A percentile compares a stretch with the other conserved stretches of the same genome.
These are phyloP conservation scores for Mycena sanguinolenta DNA, from an alignment of 768 basidiomycete genomes.

Conservation along the genomic window DNA sequence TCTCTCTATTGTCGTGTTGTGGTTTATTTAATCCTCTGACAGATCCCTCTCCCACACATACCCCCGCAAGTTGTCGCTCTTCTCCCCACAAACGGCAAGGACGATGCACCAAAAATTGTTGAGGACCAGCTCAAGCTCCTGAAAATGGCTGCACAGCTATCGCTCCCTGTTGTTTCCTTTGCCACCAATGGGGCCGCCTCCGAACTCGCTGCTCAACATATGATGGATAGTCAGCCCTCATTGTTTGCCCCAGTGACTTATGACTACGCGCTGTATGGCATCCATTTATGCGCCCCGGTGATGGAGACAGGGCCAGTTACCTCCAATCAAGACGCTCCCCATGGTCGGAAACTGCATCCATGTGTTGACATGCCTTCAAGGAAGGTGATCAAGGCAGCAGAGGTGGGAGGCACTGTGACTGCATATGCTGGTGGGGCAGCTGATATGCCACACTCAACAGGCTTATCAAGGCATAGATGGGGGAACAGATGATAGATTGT, in stretches of 20 bases:
- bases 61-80: conserved; percentile 42
- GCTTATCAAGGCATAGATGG: no score
- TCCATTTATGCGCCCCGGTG: conserved; percentile 39
- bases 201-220: conserved; percentile 40
- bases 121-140: conserved; percentile 38
- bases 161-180: conserved; percentile 31
- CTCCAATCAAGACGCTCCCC: conserved; percentile 36
- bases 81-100: conserved; percentile 43
- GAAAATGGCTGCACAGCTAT: conserved; percentile 37
- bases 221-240: conserved; percentile 36
- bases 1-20: background rate
- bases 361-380: no score
- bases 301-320: conserved; percentile 38
- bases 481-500: no score
- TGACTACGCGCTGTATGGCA: conserved; percentile 39
- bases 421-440: no score
- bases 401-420: no score
- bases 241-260: conserved; percentile 35
- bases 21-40: background rate
- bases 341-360: no score
- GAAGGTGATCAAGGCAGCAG: no score
- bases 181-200: conserved; percentile 43
- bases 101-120: conserved; percentile 40
- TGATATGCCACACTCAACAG: no score
- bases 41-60: conserved; percentile 41